Evolutionary conservation across 2,329 filamentous ascomycete species (phyloP).

Genomic region (Sporothrix inflata): DNA sequence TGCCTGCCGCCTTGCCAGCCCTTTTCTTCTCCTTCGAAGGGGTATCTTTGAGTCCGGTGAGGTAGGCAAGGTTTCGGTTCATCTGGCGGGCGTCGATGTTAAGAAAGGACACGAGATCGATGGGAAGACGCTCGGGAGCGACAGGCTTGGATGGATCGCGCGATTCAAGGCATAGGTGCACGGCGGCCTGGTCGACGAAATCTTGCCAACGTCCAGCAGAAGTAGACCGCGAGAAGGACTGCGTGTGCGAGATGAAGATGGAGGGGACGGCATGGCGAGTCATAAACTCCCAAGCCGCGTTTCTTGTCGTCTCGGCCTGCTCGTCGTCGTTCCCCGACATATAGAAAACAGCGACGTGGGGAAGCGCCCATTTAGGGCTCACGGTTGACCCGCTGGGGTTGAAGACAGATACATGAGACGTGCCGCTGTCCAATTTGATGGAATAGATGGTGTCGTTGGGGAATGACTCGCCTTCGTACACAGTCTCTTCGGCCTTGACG

Average conservation of each 20-base stretch:
- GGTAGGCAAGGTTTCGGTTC: slow-evolving; percentile 56
- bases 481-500: slow-evolving; percentile 44
- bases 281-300: slow-evolving; percentile 52
- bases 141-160: slow-evolving; percentile 43
- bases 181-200: slow-evolving; percentile 47
- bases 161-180: slow-evolving; percentile 54
- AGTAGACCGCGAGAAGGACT: slow-evolving; percentile 43
- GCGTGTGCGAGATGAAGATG: slow-evolving; percentile 53
- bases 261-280: slow-evolving; percentile 51
- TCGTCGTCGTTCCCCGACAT: slow-evolving; percentile 49
- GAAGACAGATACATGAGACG: slow-evolving; percentile 44
- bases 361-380: slow-evolving; percentile 51
- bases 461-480: slow-evolving; percentile 35
- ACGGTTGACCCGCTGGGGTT: slow-evolving; percentile 45
- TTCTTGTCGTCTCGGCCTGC: slow-evolving; percentile 45
- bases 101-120: slow-evolving; percentile 53
- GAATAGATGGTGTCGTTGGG: slow-evolving; percentile 42
- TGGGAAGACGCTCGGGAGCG: slow-evolving; percentile 49
- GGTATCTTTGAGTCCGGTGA: slow-evolving; percentile 46
- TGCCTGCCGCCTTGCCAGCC: neutral
- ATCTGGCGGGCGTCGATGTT: slow-evolving; percentile 57
- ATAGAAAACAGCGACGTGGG: slow-evolving; percentile 56
- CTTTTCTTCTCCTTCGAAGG: neutral
- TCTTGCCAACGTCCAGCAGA: slow-evolving; percentile 41
- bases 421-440: slow-evolving; percentile 47